phyloP scores from a whole-genome alignment of 2,329 filamentous ascomycete genomes.

The Cytospora mali region DNA sequence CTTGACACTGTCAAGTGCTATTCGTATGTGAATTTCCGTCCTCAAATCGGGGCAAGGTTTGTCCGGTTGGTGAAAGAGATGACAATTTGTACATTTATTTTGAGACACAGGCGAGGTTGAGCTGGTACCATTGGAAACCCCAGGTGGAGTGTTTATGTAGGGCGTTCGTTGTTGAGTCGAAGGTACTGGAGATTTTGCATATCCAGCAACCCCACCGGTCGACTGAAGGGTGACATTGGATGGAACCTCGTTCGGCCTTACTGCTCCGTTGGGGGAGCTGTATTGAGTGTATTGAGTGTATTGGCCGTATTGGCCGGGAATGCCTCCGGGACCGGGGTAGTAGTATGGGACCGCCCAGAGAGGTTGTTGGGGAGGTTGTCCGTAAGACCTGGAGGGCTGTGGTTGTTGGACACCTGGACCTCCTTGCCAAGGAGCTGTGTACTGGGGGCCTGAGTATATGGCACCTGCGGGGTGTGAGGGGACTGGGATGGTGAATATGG shows the following conservation, averaged over 20 bases:
- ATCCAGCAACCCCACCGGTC: neutral
- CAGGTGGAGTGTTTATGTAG: neutral
- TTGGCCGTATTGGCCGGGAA: neutral
- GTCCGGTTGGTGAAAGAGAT: conserved; percentile 59
- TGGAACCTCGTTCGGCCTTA: neutral
- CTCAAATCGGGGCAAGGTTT: conserved; percentile 64
- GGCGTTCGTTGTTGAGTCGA: neutral
- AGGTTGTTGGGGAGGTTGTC: neutral
- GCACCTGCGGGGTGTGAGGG: neutral
- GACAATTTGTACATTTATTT: conserved; percentile 66
- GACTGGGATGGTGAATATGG: neutral
- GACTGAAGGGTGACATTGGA: neutral
- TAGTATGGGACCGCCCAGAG: neutral
- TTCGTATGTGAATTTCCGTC: conserved; percentile 63
- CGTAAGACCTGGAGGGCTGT: conserved; percentile 4
- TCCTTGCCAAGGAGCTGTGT: neutral
- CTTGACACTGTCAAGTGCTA: conserved; percentile 66
- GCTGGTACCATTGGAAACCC: neutral
- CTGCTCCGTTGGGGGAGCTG: neutral
- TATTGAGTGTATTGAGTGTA: neutral
- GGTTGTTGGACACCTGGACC: conserved; percentile 4
- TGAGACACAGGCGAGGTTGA: conserved; percentile 47
- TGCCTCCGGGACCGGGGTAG: conserved; percentile 1
- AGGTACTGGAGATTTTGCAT: conserved; percentile 3
- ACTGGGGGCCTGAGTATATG: neutral